Evolutionary conservation across 2,329 filamentous ascomycete species (phyloP), one percentile per base, ranked within the genome.

Genomic region (Fusarium coffeatum): DNA sequence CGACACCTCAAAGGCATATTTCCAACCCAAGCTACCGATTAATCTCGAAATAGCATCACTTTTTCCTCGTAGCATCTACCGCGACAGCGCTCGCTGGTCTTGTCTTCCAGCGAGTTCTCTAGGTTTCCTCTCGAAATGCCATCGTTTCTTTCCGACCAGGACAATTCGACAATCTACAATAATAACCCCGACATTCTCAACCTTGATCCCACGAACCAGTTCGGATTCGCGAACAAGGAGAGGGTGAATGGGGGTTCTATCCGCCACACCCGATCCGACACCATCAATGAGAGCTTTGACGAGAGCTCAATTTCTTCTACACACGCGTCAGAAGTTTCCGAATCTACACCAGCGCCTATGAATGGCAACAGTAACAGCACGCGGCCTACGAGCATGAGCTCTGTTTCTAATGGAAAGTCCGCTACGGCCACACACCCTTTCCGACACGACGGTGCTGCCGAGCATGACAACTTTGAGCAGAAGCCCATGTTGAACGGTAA

Each of bases 361-460:
- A 81, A 83, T 80, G 84, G 81, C 71, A 79, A 78, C 75, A 74
- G 72, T 48, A 81, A 78, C 75, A 73, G 71, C 51, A 81, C 80
- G 64, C 77, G 78, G 48, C 79, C 81, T 8, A 85, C 87, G 75
- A 90, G 85, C 80, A 87, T 90, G 81, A 87, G 83, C 78, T 85
- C 87, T 40, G 76, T 88, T 76, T 84, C 86, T 72, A 89, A 90
- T 76, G 87, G 85, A 69, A 84, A 83, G 72, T 81, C 83, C 60
- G 76, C 76, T 66, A 78, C 78, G 59, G 76, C 74, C 64, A 74
- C 76, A n/a, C 71, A 53, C 28, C 64, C 60, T 66, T 64, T 74
- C 47, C 79, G 59, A 54, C 76, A 78, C 74, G 70, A 77, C 55
- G 57, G 71, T 61, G 48, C 23, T 23, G 30, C 46, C 46, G 71